Evolutionary conservation across 1,284 basidiomycete genomes (phyloP), one percentile per base, ranked within the genome.

Genomic region (Omphalotus olearius): DNA sequence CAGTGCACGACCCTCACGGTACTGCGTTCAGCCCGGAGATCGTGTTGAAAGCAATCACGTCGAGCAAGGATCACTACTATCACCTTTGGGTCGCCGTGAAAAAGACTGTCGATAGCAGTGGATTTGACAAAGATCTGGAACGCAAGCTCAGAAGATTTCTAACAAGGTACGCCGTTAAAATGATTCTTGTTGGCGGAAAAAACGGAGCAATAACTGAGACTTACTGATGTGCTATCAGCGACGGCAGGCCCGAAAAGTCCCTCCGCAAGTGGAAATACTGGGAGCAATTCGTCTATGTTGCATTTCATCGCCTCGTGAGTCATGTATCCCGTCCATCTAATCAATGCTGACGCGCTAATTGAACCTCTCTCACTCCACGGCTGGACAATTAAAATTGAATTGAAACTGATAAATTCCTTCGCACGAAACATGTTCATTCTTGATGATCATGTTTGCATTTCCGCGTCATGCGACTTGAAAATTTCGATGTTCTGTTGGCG

Each of bases 1-100:
- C n/a, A 4, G 16, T 9, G 25, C 30, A 18, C 25, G 20, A 20
- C 17, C 33, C 48, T 11, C 4, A 26, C n/a, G 40, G 16, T 14
- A 30, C 48, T 4, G 48, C 18, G 16, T 13, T 50, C 11, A 50
- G 0, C 17, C 48, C 41, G 5, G 20, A 43, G 14, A 14, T 43
- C 11, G 41, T 37, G 35, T 16, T 50, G 20, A 14, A 50, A 2
- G 25, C n/a, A 3, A 39, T 47, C 18, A 10, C 18, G 20, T 17
- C 36, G 6, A 59, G 58, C 0, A 55, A 60, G 17, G 64, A 67
- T 35, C 60, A 69, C 17, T 65, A 62, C 41, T 77, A 75, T 57
- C 72, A 74, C 46, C 59, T 69, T 3, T 76, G 74, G 74, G 69
- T 70, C 4, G 76, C 76, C 1, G 64, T 65, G 17, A 69, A 68